Evolutionary conservation across 139 green algal species (phyloP).

Genomic region (Ettlia oleoabundans): DNA sequence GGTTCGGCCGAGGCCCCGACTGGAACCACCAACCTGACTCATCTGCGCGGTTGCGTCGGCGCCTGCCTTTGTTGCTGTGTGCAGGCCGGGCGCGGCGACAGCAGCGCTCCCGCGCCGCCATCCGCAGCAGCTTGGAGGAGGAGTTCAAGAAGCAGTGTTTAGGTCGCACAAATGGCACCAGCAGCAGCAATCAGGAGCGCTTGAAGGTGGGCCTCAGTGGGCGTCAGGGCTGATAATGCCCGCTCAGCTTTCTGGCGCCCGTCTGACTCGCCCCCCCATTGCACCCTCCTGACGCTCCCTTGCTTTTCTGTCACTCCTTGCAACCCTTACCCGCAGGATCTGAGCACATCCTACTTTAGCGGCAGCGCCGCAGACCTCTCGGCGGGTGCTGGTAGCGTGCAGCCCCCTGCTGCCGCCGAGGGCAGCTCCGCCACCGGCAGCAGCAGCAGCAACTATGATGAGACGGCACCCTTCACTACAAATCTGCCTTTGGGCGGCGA

Average conservation of each 20-base stretch:
- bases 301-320: not conserved
- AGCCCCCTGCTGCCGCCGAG: not conserved
- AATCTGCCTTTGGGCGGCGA: not conserved
- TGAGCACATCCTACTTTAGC: conserved; percentile 1
- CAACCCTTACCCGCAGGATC: not conserved
- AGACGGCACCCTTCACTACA: not conserved
- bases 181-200: conserved; percentile 10
- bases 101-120: not conserved
- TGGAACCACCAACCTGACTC: conserved; percentile 3
- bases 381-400: not conserved
- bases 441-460: not conserved
- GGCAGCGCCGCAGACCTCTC: not conserved
- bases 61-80: not conserved
- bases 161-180: not conserved
- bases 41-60: not conserved
- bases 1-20: too few species aligned
- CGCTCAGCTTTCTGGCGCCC: not conserved
- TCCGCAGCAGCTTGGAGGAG: conserved; percentile 19
- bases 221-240: not conserved
- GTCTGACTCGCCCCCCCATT: not conserved
- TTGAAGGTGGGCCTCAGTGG: not conserved
- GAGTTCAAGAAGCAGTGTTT: conserved; percentile 25
- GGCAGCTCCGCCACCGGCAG: conserved; percentile 13
- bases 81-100: not conserved
- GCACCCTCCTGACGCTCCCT: not conserved